Percentiles rank a stretch among this genome's conserved stretches.
phyloP scores from a whole-genome alignment of 2,329 filamentous ascomycete genomes.

The Aspergillus tamarii region DNA sequence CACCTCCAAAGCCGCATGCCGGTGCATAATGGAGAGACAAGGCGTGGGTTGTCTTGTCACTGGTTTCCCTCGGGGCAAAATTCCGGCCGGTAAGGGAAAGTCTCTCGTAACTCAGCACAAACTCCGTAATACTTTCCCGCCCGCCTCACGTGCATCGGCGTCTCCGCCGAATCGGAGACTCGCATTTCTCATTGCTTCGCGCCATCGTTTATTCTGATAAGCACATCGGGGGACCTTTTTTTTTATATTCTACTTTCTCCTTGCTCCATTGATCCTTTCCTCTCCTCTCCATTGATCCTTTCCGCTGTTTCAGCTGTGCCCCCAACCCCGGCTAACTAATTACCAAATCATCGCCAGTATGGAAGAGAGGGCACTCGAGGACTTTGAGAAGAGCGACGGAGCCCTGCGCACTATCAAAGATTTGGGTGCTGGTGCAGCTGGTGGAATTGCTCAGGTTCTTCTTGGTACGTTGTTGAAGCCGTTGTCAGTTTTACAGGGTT shows the following conservation, averaged over 20 bases:
- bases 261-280: not conserved
- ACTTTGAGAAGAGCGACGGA: constrained; percentile 42
- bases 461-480: constrained; percentile 68
- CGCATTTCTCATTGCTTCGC: constrained; percentile 17
- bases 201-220: constrained; percentile 24
- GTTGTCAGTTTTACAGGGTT: not conserved
- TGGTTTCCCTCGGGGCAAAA: constrained; percentile 23
- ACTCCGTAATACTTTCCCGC: constrained; percentile 23
- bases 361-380: constrained; percentile 42
- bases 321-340: not conserved
- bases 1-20: constrained; percentile 38
- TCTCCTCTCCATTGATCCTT: constrained; percentile 1
- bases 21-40: constrained; percentile 36
- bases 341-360: constrained; percentile 17
- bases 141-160: constrained; percentile 37
- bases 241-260: not conserved
- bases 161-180: constrained; percentile 35
- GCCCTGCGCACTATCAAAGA: constrained; percentile 76
- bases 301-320: constrained; percentile 5
- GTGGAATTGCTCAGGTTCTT: constrained; percentile 90
- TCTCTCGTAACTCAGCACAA: constrained; percentile 3
- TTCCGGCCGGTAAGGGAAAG: constrained; percentile 12
- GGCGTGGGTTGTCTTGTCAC: constrained; percentile 16
- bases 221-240: constrained; percentile 9
- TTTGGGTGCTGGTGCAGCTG: constrained; percentile 84